Evolutionary conservation across 805 yeast genomes (phyloP).

Genomic region (Candida glaebosa): DNA sequence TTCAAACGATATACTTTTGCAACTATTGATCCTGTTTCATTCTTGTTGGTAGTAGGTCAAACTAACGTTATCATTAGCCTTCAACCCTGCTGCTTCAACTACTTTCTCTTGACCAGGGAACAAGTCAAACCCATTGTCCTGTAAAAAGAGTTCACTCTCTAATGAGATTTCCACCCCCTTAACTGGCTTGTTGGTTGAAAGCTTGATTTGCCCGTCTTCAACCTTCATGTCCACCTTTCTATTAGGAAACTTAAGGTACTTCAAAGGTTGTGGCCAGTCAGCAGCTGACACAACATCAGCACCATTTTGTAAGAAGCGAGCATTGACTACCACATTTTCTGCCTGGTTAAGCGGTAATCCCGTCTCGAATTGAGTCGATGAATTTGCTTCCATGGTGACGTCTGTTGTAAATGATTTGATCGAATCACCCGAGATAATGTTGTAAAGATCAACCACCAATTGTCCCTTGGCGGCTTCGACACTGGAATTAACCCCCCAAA

Average conservation of each 20-base stretch:
- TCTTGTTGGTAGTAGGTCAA: slow-evolving; percentile 18
- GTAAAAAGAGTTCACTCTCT: slow-evolving; percentile 22
- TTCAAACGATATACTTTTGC: too few relatives aligned
- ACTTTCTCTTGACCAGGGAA: slow-evolving; percentile 33
- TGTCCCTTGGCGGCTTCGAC: slow-evolving; percentile 14
- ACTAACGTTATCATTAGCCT: slow-evolving; percentile 12
- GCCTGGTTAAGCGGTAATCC: slow-evolving; percentile 13
- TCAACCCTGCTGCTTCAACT: slow-evolving; percentile 14
- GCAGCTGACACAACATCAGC: slow-evolving; percentile 26
- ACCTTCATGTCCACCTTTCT: slow-evolving; percentile 19
- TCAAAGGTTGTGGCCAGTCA: slow-evolving; percentile 53
- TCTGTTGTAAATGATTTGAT: slow-evolving; percentile 12
- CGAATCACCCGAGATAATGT: slow-evolving; percentile 29
- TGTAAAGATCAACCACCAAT: slow-evolving; percentile 25
- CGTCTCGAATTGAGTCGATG: slow-evolving; percentile 25
- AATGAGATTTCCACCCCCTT: slow-evolving; percentile 41
- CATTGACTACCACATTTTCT: slow-evolving; percentile 15
- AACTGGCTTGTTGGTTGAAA: slow-evolving; percentile 34
- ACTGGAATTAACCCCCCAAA: slow-evolving; percentile 42
- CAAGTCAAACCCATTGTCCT: slow-evolving; percentile 48
- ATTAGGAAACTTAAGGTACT: slow-evolving; percentile 31
- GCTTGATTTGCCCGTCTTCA: slow-evolving; percentile 19
- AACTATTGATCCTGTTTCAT: too few relatives aligned
- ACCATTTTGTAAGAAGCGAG: slow-evolving; percentile 12
- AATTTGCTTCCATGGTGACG: slow-evolving; percentile 21